Evolutionary conservation across 2,329 filamentous ascomycete genomes (phyloP), one percentile per base, ranked within the genome.

Genomic region (Ophiostoma triangulosporum): DNA sequence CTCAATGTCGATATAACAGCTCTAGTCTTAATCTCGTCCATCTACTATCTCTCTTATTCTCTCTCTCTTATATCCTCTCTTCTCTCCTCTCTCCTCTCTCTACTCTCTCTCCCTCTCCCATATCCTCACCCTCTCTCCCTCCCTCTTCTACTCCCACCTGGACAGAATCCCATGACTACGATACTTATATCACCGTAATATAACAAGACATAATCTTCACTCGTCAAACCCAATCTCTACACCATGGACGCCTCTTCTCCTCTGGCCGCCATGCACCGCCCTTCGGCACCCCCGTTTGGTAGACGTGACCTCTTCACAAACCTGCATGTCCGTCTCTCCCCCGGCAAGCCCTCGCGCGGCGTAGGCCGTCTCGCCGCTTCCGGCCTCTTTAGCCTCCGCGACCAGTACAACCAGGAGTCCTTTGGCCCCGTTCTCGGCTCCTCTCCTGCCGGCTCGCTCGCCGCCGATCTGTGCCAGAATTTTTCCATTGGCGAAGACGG

Each of bases 401-500:
- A 87, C 75, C 77, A 83, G 68, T 57, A 64, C 50, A 73, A 71
- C 38, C 67, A 75, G 33, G 90, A 95, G 68, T 95, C 93, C 72
- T 95, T 97, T 72, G 83, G 77, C 62, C 78, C 84, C 51, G 74
- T 88, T 63, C 81, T 81, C 60, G 88, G 88, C 49, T 95, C 90
- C 20, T 98, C 93, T 54, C 93, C 93, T 6, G 90, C 89, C 33
- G 83, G 88, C 51, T 95, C 88, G 64, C 73, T 98, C 61, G 91
- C 90, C 40, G 90, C 89, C 57, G 93, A 98, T 70, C 77, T 97
- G 62, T 96, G 90, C 55, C 89, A 95, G 66, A 98, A 97, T 73
- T 95, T 97, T 67, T 86, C 91, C 66, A 86, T 97, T 66, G 90
- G 96, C 69, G 88, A 70, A 57, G 75, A 80, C 54, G 68, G 85